Evolutionary conservation across 257 asterid species (phyloP), one percentile per base, ranked within the genome.

Genomic region (Penstemon eatonii): DNA sequence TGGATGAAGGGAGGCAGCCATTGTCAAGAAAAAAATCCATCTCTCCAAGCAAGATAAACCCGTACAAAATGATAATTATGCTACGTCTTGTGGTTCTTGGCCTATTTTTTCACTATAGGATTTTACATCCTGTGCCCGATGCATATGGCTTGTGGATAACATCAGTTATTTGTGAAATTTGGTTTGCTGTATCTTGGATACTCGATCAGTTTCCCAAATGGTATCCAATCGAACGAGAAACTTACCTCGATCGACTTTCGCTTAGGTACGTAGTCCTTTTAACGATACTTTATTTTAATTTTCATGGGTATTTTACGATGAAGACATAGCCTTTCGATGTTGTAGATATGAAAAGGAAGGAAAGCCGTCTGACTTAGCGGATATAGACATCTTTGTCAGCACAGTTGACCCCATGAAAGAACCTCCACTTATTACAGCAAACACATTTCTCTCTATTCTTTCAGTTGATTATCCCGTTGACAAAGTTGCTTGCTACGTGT

Each of bases 1-100:
- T 85, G 96, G 98, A 92, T 76, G 98, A 90, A 84, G 97, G 91
- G 69, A 87, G 98, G 56, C 98, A 92, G 69, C 97, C 97, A 7
- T 85, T 92, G 19, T 89, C 98, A 8, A 89, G 98, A 72, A 92
- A 87, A 82, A 54, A 89, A 55, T 90, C 97, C 5, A 84, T 92
- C 54, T 45, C 93, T 38, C 86, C 98, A 15, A 89, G 98, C 96
- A 89, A 75, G 80, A 84, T 92, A 76, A 87, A 76, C 69, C 98
- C 98, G 3, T 92, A 92, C 73, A 79, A 96, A 72, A 63, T 92
- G 85, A 76, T 92, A 65, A 86, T 89, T 51, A 58, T 92, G 7
- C 85, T 85, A 4, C 96, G 98, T 53, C 89, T 92, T 38, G 85
- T 53, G 44, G 85, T 89, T 73, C 96, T 92, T 68, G 98, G 89